Percentiles rank a stretch among this genome's conserved stretches.
phyloP scores from a whole-genome alignment of 176 grass and related monocot genomes.

The Aegilops longissima region DNA sequence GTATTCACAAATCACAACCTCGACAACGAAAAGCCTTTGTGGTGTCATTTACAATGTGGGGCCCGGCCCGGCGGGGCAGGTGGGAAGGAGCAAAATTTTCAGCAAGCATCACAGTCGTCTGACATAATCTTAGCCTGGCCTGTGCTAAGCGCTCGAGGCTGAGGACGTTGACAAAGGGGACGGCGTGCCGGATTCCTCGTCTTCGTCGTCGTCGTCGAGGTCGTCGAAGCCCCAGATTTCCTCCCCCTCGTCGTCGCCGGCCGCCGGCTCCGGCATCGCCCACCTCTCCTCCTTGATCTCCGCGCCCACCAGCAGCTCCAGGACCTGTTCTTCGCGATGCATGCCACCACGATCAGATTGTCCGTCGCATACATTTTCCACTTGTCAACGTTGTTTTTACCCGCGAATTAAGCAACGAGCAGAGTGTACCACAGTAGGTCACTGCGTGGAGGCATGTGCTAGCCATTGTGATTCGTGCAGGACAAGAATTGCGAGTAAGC shows the following conservation, averaged over 20 bases:
- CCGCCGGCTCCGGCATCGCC: slow-evolving; percentile 56
- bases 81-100: slow-evolving; percentile 3
- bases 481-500: background rate
- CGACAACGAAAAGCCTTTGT: background rate
- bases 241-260: slow-evolving; percentile 16
- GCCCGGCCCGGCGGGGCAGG: background rate
- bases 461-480: background rate
- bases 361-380: background rate
- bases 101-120: background rate
- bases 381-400: background rate
- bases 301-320: slow-evolving; percentile 75
- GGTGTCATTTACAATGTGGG: slow-evolving; percentile 18
- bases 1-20: background rate
- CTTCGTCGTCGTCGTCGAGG: slow-evolving; percentile 22
- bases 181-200: background rate
- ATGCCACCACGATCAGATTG: background rate
- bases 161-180: slow-evolving; percentile 55
- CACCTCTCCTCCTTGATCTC: slow-evolving; percentile 73
- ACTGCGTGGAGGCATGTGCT: slow-evolving; percentile 37
- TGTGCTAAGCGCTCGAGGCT: slow-evolving; percentile 25
- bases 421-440: background rate
- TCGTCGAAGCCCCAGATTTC: slow-evolving; percentile 72
- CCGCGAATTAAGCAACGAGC: slow-evolving; percentile 16
- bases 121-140: background rate
- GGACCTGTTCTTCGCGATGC: slow-evolving; percentile 41